phyloP scores from a whole-genome alignment of 495 filamentous ascomycete genomes.

The Talaromyces adpressus region DNA sequence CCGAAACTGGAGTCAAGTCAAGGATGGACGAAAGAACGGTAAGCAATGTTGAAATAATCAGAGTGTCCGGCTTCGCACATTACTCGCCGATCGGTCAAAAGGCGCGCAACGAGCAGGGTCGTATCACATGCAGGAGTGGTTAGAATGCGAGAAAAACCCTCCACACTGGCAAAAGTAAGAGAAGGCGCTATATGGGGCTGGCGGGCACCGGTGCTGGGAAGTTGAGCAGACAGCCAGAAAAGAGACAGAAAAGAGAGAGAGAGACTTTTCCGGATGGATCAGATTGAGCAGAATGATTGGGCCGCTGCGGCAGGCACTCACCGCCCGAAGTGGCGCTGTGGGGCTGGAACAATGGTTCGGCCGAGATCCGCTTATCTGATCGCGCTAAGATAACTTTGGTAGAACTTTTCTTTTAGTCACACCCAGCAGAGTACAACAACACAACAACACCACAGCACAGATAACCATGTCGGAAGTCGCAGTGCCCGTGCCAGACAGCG shows the following conservation, averaged over 20 bases:
- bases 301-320: background rate
- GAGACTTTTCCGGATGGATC: background rate
- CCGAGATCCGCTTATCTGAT: slow-evolving; percentile 36
- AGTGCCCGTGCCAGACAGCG: slow-evolving; percentile 5
- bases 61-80: slow-evolving; percentile 1
- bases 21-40: background rate
- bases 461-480: slow-evolving; percentile 11
- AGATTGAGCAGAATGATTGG: background rate
- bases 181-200: background rate
- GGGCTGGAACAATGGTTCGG: slow-evolving; percentile 17
- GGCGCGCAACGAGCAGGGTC: background rate
- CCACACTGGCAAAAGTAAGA: background rate
- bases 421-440: background rate
- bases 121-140: background rate
- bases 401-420: background rate
- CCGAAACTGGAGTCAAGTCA: background rate
- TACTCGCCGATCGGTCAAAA: slow-evolving; percentile 2
- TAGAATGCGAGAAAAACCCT: background rate
- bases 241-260: slow-evolving; percentile 15
- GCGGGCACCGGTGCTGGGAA: background rate
- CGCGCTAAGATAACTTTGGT: slow-evolving; percentile 31
- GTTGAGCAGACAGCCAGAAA: background rate
- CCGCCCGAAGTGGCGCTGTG: slow-evolving; percentile 9
- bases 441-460: background rate
- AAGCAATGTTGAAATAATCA: background rate